Conservation (phyloP, 495 filamentous ascomycete genomes). For the Daldinia caldariorum region DNA sequence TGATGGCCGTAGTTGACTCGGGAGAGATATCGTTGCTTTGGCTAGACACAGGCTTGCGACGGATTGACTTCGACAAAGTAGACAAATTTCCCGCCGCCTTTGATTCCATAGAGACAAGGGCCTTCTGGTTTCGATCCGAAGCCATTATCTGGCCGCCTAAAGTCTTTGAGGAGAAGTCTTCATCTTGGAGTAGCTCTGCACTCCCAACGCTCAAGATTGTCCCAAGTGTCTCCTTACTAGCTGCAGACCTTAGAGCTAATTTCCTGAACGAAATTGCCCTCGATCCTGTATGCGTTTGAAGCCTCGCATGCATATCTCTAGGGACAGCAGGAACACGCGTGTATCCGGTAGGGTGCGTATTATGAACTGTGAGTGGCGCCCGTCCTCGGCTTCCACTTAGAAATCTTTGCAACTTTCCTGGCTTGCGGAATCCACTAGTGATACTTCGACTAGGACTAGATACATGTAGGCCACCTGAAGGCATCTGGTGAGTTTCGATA, state of each 20-base stretch:
- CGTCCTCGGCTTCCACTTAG: conserved; percentile 51
- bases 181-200: conserved; percentile 47
- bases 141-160: conserved; percentile 12
- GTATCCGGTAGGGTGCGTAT: conserved; percentile 48
- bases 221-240: conserved; percentile 54
- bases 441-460: conserved; percentile 49
- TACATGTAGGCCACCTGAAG: conserved; percentile 6
- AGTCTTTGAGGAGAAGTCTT: conserved; percentile 27
- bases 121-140: conserved; percentile 15
- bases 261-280: conserved; percentile 48
- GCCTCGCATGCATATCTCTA: conserved; percentile 48
- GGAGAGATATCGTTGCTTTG: conserved; percentile 27
- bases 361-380: conserved; percentile 43
- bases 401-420: conserved; percentile 53
- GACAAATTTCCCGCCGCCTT: conserved; percentile 45
- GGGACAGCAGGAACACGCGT: conserved; percentile 48
- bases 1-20: background rate
- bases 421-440: conserved; percentile 49
- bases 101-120: conserved; percentile 28
- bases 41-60: conserved; percentile 48
- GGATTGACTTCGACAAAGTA: conserved; percentile 48
- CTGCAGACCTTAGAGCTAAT: conserved; percentile 47
- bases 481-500: conserved; percentile 2
- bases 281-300: conserved; percentile 46
- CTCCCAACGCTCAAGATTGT: conserved; percentile 57